Conservation (phyloP, 202 grass and related monocot genomes). For the Elaeis oleifera region DNA sequence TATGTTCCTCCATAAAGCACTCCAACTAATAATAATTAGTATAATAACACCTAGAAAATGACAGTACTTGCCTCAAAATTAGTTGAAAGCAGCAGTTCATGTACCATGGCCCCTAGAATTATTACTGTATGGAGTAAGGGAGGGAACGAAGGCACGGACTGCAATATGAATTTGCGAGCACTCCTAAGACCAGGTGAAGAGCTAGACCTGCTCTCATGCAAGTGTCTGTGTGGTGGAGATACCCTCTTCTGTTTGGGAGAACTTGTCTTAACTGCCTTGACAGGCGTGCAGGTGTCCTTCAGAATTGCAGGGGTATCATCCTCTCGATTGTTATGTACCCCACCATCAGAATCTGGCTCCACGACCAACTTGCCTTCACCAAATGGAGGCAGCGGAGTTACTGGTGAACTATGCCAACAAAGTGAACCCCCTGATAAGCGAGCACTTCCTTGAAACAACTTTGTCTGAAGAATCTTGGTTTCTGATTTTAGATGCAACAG, state of each 20-base stretch:
- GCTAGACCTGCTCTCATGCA: not conserved
- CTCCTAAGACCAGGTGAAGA: constrained; percentile 26
- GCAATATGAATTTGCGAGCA: constrained; percentile 31
- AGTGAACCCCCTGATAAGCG: not conserved
- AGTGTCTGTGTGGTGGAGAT: constrained; percentile 13
- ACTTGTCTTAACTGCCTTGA: constrained; percentile 18
- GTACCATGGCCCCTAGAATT: constrained; percentile 5
- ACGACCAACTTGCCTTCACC: constrained; percentile 8
- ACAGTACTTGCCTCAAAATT: too few relatives aligned
- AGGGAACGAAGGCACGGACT: constrained; percentile 48
- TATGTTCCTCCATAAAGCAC: not conserved
- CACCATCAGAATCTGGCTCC: constrained; percentile 8
- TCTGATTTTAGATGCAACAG: constrained; percentile 5
- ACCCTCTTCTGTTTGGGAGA: constrained; percentile 58
- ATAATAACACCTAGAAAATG: too few relatives aligned
- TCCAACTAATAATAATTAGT: not conserved
- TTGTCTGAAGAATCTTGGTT: constrained; percentile 12
- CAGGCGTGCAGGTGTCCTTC: constrained; percentile 13
- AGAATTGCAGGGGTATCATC: constrained; percentile 24
- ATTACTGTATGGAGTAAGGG: constrained; percentile 40
- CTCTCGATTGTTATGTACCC: not conserved
- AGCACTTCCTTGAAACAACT: constrained; percentile 4
- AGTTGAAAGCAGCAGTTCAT: too few relatives aligned
- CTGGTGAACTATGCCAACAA: constrained; percentile 17
- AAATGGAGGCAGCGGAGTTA: constrained; percentile 14